Evolutionary conservation across 495 filamentous ascomycete species (phyloP).

Genomic region (Aspergillus ellipticus): DNA sequence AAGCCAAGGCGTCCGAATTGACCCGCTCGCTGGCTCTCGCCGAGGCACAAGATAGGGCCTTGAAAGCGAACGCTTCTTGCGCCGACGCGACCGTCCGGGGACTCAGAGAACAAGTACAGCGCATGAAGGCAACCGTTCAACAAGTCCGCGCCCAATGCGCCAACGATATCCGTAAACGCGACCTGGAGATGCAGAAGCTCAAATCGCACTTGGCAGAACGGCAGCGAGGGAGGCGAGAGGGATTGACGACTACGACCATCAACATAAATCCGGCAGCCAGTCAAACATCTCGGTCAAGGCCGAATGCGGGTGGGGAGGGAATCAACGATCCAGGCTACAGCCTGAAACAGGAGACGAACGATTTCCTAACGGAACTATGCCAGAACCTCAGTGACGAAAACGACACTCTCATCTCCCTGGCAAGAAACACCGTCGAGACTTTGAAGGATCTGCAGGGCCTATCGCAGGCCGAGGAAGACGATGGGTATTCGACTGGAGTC

Average conservation of each 20-base stretch:
- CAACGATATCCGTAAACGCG: slow-evolving; percentile 88
- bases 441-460: slow-evolving; percentile 78
- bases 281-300: slow-evolving; percentile 27
- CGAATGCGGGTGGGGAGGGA: slow-evolving; percentile 36
- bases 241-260: slow-evolving; percentile 47
- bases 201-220: slow-evolving; percentile 74
- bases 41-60: slow-evolving; percentile 67
- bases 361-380: slow-evolving; percentile 84
- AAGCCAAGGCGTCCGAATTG: slow-evolving; percentile 66
- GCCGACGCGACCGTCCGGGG: slow-evolving; percentile 65
- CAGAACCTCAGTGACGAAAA: slow-evolving; percentile 92
- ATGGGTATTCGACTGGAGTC: slow-evolving; percentile 32
- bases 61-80: slow-evolving; percentile 62
- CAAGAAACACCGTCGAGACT: slow-evolving; percentile 65
- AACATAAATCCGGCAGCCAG: slow-evolving; percentile 43
- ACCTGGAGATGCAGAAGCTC: slow-evolving; percentile 80
- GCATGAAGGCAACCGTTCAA: slow-evolving; percentile 68
- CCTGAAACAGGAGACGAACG: slow-evolving; percentile 81
- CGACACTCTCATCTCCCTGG: slow-evolving; percentile 70
- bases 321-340: slow-evolving; percentile 63
- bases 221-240: slow-evolving; percentile 47
- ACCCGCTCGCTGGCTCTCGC: slow-evolving; percentile 70
- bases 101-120: slow-evolving; percentile 75
- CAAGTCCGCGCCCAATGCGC: slow-evolving; percentile 85
- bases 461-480: slow-evolving; percentile 46